Percentiles rank a stretch among this genome's conserved stretches.
Conservation (phyloP, 371 early-diverging fungal species). For the Actinomortierella wolfii region DNA sequence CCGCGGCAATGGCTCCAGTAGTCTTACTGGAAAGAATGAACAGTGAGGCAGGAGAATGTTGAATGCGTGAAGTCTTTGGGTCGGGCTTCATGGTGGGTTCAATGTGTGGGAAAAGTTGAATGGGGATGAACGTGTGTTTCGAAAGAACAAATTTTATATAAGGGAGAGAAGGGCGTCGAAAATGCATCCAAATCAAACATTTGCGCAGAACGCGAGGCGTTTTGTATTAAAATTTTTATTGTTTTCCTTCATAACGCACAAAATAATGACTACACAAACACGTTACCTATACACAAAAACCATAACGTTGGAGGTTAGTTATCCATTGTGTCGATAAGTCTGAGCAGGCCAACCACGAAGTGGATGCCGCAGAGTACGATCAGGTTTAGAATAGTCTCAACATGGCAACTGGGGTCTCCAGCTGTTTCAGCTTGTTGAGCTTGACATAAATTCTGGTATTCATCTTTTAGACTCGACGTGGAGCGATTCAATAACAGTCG, state of each 20-base stretch:
- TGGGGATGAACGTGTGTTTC: too few relatives aligned
- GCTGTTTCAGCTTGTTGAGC: conserved; percentile 49
- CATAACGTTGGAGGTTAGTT: neutral
- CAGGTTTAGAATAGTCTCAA: conserved; percentile 48
- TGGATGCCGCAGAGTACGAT: conserved; percentile 4
- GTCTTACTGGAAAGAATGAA: conserved; percentile 40
- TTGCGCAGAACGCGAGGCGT: too few relatives aligned
- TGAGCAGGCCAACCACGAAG: neutral
- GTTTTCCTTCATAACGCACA: too few relatives aligned
- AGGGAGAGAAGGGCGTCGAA: too few relatives aligned
- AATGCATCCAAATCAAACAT: too few relatives aligned
- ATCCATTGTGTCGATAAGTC: neutral
- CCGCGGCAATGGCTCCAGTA: conserved; percentile 32
- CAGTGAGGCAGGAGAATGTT: conserved; percentile 29
- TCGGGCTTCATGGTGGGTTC: conserved; percentile 27
- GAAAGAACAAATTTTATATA: too few relatives aligned
- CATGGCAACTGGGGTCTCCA: conserved; percentile 48
- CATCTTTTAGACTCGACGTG: conserved; percentile 21
- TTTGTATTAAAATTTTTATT: too few relatives aligned
- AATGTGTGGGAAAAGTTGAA: too few relatives aligned
- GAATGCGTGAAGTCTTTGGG: conserved; percentile 10
- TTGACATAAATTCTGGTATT: conserved; percentile 46
- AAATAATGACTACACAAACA: too few relatives aligned
- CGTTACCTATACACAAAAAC: neutral
- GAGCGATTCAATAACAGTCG: too few relatives aligned